phyloP scores from a whole-genome alignment of 2,329 filamentous ascomycete species.

The Neofusicoccum parvum region DNA sequence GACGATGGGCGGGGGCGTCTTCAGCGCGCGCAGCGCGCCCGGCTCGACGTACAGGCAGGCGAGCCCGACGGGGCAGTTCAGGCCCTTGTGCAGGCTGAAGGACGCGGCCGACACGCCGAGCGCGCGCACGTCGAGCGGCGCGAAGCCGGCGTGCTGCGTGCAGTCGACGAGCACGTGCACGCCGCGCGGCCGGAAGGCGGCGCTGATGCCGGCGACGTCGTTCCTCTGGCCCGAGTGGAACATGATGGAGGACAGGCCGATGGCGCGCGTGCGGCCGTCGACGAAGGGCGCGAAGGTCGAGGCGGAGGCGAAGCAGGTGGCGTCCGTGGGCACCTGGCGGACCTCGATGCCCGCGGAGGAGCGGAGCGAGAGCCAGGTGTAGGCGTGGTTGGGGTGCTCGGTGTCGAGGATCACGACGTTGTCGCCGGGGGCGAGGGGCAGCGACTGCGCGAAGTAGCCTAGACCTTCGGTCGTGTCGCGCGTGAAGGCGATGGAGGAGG shows the following conservation, averaged over 20 bases:
- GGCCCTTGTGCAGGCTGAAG: neutral
- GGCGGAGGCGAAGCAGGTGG: neutral
- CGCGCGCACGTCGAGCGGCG: neutral
- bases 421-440: neutral
- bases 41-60: neutral
- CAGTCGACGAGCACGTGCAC: neutral
- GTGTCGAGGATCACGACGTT: neutral
- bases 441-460: neutral
- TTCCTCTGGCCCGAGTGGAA: neutral
- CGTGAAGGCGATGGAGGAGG: neutral
- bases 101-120: neutral
- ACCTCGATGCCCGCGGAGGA: neutral
- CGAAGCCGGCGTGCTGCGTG: neutral
- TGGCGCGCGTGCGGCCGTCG: neutral
- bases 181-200: neutral
- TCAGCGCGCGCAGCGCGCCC: too few species aligned
- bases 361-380: neutral
- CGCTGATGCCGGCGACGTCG: neutral
- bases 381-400: constrained; percentile 1
- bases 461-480: constrained; percentile 6
- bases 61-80: neutral
- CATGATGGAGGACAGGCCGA: neutral
- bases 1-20: neutral
- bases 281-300: neutral
- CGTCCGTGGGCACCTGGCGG: neutral